phyloP scores from a whole-genome alignment of 148 eudicot genomes.

The Vaccinium corymbosum region DNA sequence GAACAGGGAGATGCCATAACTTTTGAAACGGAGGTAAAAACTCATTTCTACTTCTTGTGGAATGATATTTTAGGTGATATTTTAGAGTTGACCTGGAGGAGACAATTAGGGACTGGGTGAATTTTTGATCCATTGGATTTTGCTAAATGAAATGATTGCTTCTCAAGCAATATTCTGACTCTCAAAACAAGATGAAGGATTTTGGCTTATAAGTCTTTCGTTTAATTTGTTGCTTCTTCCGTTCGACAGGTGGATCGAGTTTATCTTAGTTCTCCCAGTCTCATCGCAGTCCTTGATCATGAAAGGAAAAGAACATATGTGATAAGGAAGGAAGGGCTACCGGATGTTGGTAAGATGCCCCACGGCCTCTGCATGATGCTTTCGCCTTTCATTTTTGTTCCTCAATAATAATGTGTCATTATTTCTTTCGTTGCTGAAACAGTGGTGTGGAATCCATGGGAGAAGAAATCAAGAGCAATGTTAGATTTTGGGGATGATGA shows the following conservation, averaged over 20 bases:
- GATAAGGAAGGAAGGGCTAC: slow-evolving; percentile 73
- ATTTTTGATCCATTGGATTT: not conserved
- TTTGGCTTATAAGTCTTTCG: not conserved
- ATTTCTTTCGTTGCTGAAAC: not conserved
- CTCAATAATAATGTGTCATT: not conserved
- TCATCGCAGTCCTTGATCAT: slow-evolving; percentile 79
- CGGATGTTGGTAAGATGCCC: slow-evolving; percentile 63
- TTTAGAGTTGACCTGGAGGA: not conserved
- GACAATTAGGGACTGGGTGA: not conserved
- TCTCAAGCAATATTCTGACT: not conserved
- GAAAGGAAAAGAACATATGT: slow-evolving; percentile 74
- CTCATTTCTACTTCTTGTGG: not conserved
- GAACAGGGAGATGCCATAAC: slow-evolving; percentile 90
- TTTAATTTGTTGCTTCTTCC: not conserved
- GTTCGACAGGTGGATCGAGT: slow-evolving; percentile 69
- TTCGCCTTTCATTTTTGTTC: not conserved
- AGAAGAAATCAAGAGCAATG: slow-evolving; percentile 77
- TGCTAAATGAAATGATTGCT: not conserved
- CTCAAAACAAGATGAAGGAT: not conserved
- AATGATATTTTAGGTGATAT: not conserved
- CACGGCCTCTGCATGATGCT: not conserved
- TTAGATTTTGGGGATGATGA: slow-evolving; percentile 74
- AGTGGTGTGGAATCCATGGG: slow-evolving; percentile 98
- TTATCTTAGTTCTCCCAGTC: slow-evolving; percentile 57
- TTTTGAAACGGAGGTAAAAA: slow-evolving; percentile 75